Evolutionary conservation across 2,329 filamentous ascomycete species (phyloP), one percentile per base, ranked within the genome.

Genomic region (Phyllosticta paracitricarpa): DNA sequence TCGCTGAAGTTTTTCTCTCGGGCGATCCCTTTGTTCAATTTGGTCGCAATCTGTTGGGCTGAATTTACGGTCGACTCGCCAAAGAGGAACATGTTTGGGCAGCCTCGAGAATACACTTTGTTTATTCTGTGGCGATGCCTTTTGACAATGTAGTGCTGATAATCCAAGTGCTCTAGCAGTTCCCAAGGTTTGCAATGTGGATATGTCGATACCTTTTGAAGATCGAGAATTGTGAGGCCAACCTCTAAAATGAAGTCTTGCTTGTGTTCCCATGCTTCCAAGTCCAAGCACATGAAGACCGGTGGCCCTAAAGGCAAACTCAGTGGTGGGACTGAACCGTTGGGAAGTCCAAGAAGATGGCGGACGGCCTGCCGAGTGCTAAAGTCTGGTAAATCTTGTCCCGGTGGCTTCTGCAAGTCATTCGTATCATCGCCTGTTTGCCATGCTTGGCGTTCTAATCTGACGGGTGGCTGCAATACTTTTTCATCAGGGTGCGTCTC

Each of bases 171-270:
- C 0, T 76, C 67, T 64, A 84, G 82, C 91, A 91, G 97, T 35
- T 84, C 79, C 48, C 75, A 67, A 2, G 85, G 89, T 3, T 56
- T 28, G 0, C 89, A 89, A 2, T 89, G 88, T 0, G 82, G 68
- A 0, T 84, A 63, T 6, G 72, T 74, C 1, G 73, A 67, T 24
- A 91, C 72, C 55, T 83, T 79, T 24, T 76, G 71, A 0, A 88
- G 91, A 71, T 97, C 91, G 0, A 97, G 78, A 2, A 87, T 86
- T 1, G 90, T 87, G 52, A 99, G 79, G 0, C 94, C 94, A 52
- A 99, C 80, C 72, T 99, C 94, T 0, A 92, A 96, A 62, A 97
- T 81, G 9, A 82, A 77, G 28, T 80, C 76, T 8, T 84, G 82
- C 51, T 82, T 78, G 25, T 75, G 74, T 71, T 99, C 94, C 62